phyloP scores from a whole-genome alignment of 805 yeast genomes.

The Zygosaccharomyces bailii region DNA sequence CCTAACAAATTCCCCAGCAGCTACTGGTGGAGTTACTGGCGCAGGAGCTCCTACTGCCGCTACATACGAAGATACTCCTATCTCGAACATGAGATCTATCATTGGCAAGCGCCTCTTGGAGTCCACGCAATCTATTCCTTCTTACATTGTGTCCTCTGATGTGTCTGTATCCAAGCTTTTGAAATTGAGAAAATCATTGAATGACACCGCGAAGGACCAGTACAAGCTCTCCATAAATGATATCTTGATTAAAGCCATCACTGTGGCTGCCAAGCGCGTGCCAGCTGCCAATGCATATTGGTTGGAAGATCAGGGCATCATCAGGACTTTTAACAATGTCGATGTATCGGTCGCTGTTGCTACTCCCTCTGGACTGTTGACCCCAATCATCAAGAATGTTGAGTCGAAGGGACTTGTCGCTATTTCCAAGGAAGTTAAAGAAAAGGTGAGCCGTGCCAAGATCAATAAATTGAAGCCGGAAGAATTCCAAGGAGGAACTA shows the following conservation, averaged over 20 bases:
- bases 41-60: constrained; percentile 52
- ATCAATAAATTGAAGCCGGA: constrained; percentile 89
- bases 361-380: constrained; percentile 93
- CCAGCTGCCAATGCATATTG: constrained; percentile 95
- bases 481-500: constrained; percentile 99
- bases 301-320: constrained; percentile 83
- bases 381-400: constrained; percentile 91
- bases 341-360: constrained; percentile 99
- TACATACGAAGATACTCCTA: constrained; percentile 80
- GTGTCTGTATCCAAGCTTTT: constrained; percentile 85
- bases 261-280: constrained; percentile 82
- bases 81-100: constrained; percentile 88
- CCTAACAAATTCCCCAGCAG: constrained; percentile 39
- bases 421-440: constrained; percentile 83
- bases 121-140: constrained; percentile 84
- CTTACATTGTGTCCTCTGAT: constrained; percentile 85
- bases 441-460: constrained; percentile 93
- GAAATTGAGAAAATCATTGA: constrained; percentile 87
- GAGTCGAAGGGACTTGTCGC: constrained; percentile 79
- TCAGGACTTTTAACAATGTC: constrained; percentile 86
- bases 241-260: constrained; percentile 88
- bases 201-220: constrained; percentile 77
- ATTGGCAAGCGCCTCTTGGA: constrained; percentile 84
- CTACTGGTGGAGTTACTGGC: constrained; percentile 39
- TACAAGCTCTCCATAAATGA: constrained; percentile 93